phyloP scores from a whole-genome alignment of 2,329 filamentous ascomycete genomes.

The Sarocladium kiliense region DNA sequence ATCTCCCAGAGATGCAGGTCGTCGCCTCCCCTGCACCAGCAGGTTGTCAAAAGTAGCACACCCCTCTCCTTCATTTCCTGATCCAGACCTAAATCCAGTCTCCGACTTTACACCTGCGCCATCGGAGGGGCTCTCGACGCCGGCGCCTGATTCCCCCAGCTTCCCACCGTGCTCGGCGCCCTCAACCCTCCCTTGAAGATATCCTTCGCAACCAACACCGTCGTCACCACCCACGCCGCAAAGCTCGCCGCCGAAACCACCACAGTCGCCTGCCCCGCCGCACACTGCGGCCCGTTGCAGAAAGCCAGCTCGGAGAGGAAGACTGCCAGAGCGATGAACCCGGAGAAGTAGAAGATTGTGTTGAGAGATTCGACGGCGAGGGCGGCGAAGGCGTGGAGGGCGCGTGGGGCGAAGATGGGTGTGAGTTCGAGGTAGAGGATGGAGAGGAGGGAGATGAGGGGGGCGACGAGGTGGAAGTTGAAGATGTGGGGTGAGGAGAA shows the following conservation, averaged over 20 bases:
- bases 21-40: background rate
- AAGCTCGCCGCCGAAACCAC: slow-evolving; percentile 50
- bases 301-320: slow-evolving; percentile 52
- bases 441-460: slow-evolving; percentile 50
- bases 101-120: slow-evolving; percentile 29
- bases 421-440: slow-evolving; percentile 47
- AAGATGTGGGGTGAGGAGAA: slow-evolving; percentile 49
- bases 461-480: slow-evolving; percentile 52
- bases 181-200: slow-evolving; percentile 36
- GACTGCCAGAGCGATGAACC: slow-evolving; percentile 53
- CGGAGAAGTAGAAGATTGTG: slow-evolving; percentile 52
- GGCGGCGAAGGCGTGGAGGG: slow-evolving; percentile 42
- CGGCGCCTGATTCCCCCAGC: slow-evolving; percentile 1
- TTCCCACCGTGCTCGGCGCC: background rate
- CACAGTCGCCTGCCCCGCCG: slow-evolving; percentile 47
- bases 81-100: no score
- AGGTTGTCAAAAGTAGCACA: background rate
- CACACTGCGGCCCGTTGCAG: slow-evolving; percentile 54
- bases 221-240: slow-evolving; percentile 45
- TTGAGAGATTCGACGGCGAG: slow-evolving; percentile 47
- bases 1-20: slow-evolving; percentile 1
- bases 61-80: background rate
- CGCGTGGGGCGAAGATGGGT: slow-evolving; percentile 38
- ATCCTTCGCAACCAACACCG: slow-evolving; percentile 39
- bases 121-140: slow-evolving; percentile 22